Evolutionary conservation across 1,139 yeast species (phyloP).

Genomic region (Komagataea norvegica): DNA sequence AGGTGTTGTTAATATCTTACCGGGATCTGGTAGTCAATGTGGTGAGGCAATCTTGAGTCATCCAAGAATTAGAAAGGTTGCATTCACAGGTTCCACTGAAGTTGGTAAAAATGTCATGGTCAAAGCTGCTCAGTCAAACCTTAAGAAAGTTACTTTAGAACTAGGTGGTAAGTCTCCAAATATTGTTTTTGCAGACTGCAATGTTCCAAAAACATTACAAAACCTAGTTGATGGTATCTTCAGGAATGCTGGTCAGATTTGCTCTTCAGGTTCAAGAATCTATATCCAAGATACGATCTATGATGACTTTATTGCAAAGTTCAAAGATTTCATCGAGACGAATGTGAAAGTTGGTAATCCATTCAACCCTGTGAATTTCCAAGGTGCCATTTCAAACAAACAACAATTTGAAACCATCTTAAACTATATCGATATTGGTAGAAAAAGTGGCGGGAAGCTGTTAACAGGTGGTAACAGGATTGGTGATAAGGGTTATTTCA

Average conservation of each 20-base stretch:
- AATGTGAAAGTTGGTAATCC: slow-evolving; percentile 67
- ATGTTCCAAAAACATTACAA: slow-evolving; percentile 57
- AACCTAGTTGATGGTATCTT: slow-evolving; percentile 58
- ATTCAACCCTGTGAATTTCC: slow-evolving; percentile 57
- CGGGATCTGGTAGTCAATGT: slow-evolving; percentile 70
- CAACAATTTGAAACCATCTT: slow-evolving; percentile 69
- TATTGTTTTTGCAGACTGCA: slow-evolving; percentile 69
- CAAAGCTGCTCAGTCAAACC: slow-evolving; percentile 58
- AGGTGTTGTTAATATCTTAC: slow-evolving; percentile 72
- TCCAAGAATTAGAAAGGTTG: slow-evolving; percentile 67
- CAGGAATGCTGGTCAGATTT: slow-evolving; percentile 83
- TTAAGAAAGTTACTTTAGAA: slow-evolving; percentile 79
- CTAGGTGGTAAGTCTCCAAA: slow-evolving; percentile 86
- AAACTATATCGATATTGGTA: slow-evolving; percentile 66
- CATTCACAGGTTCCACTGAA: slow-evolving; percentile 80
- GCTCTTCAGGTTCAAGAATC: slow-evolving; percentile 83
- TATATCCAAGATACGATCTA: slow-evolving; percentile 72
- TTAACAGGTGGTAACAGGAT: slow-evolving; percentile 67
- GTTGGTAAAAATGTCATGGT: slow-evolving; percentile 70
- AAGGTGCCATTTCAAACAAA: slow-evolving; percentile 72
- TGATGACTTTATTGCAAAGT: slow-evolving; percentile 55
- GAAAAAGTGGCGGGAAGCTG: slow-evolving; percentile 62
- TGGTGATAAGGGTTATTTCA: slow-evolving; percentile 58
- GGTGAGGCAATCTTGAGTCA: slow-evolving; percentile 71
- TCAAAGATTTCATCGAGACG: slow-evolving; percentile 50